Base-by-base conservation (phyloP, 2,329 filamentous ascomycete species). In the Plenodomus tracheiphilus region DNA sequence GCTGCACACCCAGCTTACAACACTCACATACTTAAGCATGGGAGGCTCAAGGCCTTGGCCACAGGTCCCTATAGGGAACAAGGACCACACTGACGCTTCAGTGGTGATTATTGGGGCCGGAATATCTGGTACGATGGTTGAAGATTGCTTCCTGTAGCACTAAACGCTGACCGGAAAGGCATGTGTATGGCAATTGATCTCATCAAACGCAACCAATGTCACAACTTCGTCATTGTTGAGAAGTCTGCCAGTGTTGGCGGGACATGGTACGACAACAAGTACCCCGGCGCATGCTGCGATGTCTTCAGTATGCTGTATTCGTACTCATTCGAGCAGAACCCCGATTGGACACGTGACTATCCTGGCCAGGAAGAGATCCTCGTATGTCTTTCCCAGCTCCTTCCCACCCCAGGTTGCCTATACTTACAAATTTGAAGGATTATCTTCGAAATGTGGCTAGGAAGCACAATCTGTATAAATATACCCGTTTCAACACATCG, bases 311-410 rank as follows among this genome's bases (percentile, higher is more conserved):
- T 77, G 40, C 69, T 85, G 2, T 85, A 85, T 69, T 81, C 77
- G 37, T 85, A 79, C 65, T 84, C 80, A 5, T 86, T 85, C 57
- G 82, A 81, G 30, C 81, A 83, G 43, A 85, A 84, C 43, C 71
- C 80, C 2, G 73, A 79, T 54, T 84, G 83, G 82, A 78, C 79
- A 1, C 70, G 80, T 16, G 76, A 82, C 45, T 85, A 83, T 57
- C 79, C 83, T 0, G 79, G 80, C 0, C 82, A 85, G 56, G 80
- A 84, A 60, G 83, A 85, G 61, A 82, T 85, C 17, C 71, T 82
- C 28, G 74, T 79, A 58, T 52, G 62, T 44, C n/a, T 9, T 15
- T 13, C 40, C 6, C 4, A 11, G 5, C 30, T 19, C n/a, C 19
- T 32, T 22, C 38, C 10, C 28, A 15, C 13, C 0, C 11, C 22